Evolutionary conservation across 2,329 filamentous ascomycete genomes (phyloP).

Genomic region (Trichoderma guizhouense): DNA sequence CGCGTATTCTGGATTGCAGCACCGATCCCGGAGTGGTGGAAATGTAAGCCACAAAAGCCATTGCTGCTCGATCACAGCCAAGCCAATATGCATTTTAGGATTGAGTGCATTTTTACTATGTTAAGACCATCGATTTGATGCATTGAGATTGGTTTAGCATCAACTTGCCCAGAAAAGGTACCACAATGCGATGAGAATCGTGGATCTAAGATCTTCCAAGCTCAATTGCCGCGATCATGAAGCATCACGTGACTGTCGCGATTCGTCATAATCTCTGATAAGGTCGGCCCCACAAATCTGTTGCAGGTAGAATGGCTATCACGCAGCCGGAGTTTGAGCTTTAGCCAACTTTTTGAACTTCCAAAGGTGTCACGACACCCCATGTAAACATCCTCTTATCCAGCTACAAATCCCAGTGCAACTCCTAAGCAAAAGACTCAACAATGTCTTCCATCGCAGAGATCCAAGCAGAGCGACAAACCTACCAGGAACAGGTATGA

Average conservation of each 20-base stretch:
- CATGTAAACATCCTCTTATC: not conserved
- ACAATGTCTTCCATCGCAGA: constrained; percentile 36
- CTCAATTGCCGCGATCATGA: not conserved
- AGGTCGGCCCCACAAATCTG: not conserved
- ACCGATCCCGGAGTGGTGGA: not conserved
- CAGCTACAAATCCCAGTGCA: not conserved
- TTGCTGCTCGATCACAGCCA: not conserved
- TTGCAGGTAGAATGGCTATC: not conserved
- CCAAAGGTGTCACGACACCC: not conserved
- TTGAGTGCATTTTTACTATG: not conserved
- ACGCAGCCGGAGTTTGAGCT: not conserved
- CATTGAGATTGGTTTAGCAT: not conserved
- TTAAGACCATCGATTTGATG: not conserved
- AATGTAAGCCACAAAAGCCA: not conserved
- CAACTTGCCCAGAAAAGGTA: not conserved
- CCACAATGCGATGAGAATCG: not conserved
- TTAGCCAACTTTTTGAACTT: not conserved
- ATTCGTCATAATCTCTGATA: not conserved
- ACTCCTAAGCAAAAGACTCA: too few relatives aligned
- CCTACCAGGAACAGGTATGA: constrained; percentile 56
- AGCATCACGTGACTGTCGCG: not conserved
- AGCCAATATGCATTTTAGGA: not conserved
- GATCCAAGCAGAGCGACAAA: constrained; percentile 51
- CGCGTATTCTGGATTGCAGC: not conserved
- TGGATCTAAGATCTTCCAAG: not conserved